Conservation (phyloP, 2,329 filamentous ascomycete species). For the Fusarium secorum region DNA sequence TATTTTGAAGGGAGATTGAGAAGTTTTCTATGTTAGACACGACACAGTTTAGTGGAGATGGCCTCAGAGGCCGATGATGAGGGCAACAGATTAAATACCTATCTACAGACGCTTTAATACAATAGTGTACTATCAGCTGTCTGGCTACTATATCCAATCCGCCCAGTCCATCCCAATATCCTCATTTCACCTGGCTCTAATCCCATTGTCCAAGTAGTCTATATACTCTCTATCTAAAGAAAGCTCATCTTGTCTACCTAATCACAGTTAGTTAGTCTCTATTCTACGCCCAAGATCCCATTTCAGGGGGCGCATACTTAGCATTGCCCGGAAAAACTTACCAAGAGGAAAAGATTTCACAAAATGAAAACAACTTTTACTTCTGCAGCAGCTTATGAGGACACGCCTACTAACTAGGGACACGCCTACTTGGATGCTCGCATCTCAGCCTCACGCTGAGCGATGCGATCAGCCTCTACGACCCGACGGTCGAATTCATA, state of each 20-base stretch:
- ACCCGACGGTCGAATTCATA: rapidly evolving
- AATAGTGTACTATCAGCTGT: slow-evolving; percentile 18
- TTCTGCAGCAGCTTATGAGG: not conserved
- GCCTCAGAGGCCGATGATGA: slow-evolving; percentile 21
- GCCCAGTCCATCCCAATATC: too few relatives aligned
- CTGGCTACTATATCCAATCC: not conserved
- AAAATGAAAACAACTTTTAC: not conserved
- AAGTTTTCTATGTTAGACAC: slow-evolving; percentile 31
- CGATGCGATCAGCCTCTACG: rapidly evolving
- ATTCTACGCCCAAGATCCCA: not conserved
- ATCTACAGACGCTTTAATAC: slow-evolving; percentile 25
- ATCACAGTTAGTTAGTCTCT: not conserved
- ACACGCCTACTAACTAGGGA: too few relatives aligned
- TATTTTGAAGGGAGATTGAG: not conserved
- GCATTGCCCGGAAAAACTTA: not conserved
- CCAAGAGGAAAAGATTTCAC: not conserved
- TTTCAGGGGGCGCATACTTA: not conserved
- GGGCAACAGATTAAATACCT: slow-evolving; percentile 9
- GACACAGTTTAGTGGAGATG: slow-evolving; percentile 17
- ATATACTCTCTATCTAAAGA: not conserved
- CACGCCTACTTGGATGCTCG: not conserved
- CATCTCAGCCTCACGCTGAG: rapidly evolving
- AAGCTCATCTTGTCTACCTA: not conserved
- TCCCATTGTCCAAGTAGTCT: not conserved
- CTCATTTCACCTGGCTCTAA: rapidly evolving